Conservation (phyloP, 2,329 filamentous ascomycete species). For the Alternaria angustiovoidea region DNA sequence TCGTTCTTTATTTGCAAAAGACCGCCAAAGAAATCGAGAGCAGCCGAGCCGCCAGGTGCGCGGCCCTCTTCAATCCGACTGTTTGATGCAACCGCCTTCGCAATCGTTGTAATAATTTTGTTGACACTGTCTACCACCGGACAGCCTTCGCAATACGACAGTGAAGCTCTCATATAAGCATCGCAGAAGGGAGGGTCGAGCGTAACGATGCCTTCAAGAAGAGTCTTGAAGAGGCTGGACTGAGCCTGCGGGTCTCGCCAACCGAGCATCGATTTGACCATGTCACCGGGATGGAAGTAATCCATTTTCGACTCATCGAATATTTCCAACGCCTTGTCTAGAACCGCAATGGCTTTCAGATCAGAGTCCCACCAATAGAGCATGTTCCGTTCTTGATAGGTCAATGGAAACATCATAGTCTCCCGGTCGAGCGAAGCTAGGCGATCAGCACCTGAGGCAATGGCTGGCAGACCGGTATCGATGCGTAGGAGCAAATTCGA, state of each 20-base stretch:
- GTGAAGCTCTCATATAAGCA: constrained; percentile 43
- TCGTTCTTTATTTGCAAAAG: constrained; percentile 37
- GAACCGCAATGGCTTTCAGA: constrained; percentile 38
- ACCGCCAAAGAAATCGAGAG: constrained; percentile 38
- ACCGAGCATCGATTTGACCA: constrained; percentile 44
- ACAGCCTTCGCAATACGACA: constrained; percentile 41
- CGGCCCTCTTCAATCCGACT: constrained; percentile 24
- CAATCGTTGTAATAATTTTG: constrained; percentile 31
- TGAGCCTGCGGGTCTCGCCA: constrained; percentile 27
- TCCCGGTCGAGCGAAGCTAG: constrained; percentile 31
- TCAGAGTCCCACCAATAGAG: constrained; percentile 41
- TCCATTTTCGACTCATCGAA: constrained; percentile 43
- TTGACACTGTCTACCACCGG: constrained; percentile 22
- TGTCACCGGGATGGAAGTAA: constrained; percentile 45
- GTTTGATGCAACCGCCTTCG: constrained; percentile 24
- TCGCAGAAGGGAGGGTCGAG: constrained; percentile 39
- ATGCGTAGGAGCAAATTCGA: constrained; percentile 37
- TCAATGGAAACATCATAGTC: constrained; percentile 38
- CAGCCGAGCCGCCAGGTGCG: constrained; percentile 32
- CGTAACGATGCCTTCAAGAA: constrained; percentile 41
- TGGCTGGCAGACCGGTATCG: constrained; percentile 30
- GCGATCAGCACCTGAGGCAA: constrained; percentile 27
- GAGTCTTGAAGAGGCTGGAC: constrained; percentile 30
- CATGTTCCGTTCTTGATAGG: constrained; percentile 29
- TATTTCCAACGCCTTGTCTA: constrained; percentile 47